A percentile compares a stretch with the other conserved stretches of the same genome.
These are phyloP conservation scores for Ascocoryne sarcoides DNA, from an alignment of 2,329 filamentous ascomycete species.

Conservation along the genomic window DNA sequence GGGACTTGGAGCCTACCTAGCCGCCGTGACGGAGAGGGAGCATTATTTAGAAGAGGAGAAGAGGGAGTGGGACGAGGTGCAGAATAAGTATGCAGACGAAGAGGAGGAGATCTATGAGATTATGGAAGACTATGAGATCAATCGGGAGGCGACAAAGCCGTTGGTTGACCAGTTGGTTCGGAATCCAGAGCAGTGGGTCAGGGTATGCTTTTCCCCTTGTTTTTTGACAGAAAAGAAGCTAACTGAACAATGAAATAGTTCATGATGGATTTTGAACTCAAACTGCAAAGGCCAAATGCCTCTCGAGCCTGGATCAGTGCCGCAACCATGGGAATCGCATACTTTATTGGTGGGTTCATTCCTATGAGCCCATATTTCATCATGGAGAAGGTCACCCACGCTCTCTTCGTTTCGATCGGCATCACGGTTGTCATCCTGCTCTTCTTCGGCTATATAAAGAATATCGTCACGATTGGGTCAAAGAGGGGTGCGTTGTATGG, in stretches of 20 bases:
- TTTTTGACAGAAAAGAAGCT: not conserved
- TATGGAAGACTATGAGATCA: slow-evolving; percentile 33
- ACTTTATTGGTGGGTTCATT: slow-evolving; percentile 33
- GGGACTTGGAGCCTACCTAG: slow-evolving; percentile 50
- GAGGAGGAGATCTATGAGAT: slow-evolving; percentile 33
- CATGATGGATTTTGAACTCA: slow-evolving; percentile 40
- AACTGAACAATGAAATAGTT: slow-evolving; percentile 26
- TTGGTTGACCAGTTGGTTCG: slow-evolving; percentile 27
- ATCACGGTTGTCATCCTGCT: slow-evolving; percentile 41
- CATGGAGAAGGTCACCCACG: slow-evolving; percentile 31
- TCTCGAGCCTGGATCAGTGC: slow-evolving; percentile 22
- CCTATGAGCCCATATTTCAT: slow-evolving; percentile 45
- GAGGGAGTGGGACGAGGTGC: slow-evolving; percentile 31
- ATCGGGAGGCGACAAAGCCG: slow-evolving; percentile 21
- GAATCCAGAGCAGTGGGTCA: slow-evolving; percentile 12
- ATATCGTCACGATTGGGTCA: slow-evolving; percentile 32
- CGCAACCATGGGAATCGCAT: slow-evolving; percentile 24
- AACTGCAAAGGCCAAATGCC: slow-evolving; percentile 29
- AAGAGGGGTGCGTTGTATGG: slow-evolving; percentile 47
- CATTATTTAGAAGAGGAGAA: slow-evolving; percentile 32
- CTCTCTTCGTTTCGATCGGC: slow-evolving; percentile 41
- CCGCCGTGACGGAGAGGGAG: slow-evolving; percentile 35
- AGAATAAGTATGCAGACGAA: slow-evolving; percentile 28
- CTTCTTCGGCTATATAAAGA: slow-evolving; percentile 42
- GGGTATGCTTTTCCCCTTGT: slow-evolving; percentile 5